These are phyloP conservation scores for Xenosphaeropsis pyriputrescens DNA, from an alignment of 2,329 filamentous ascomycete genomes.

Conservation along the genomic window DNA sequence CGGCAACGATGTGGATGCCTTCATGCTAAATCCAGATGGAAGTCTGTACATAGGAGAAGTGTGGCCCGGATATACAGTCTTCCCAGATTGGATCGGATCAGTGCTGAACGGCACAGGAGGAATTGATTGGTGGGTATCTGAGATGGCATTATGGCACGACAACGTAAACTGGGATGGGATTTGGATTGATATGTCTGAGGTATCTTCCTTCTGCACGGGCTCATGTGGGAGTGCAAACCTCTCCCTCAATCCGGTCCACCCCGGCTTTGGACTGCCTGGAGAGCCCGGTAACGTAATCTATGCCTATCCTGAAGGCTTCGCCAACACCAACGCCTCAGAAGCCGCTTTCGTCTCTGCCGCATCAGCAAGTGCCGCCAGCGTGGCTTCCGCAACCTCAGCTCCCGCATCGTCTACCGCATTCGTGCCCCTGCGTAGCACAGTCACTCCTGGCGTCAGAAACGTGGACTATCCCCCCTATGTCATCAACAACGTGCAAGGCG, in stretches of 20 bases:
- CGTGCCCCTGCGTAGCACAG: constrained; percentile 32
- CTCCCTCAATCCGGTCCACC: constrained; percentile 53
- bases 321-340: constrained; percentile 53
- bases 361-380: constrained; percentile 21
- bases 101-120: constrained; percentile 46
- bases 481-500: constrained; percentile 49
- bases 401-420: constrained; percentile 28
- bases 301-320: constrained; percentile 55
- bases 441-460: constrained; percentile 48
- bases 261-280: constrained; percentile 48
- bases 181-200: constrained; percentile 61
- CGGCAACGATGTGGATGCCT: constrained; percentile 29
- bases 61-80: constrained; percentile 59
- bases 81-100: constrained; percentile 55
- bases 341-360: constrained; percentile 42
- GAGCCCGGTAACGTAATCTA: constrained; percentile 44
- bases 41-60: constrained; percentile 45
- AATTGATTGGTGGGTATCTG: constrained; percentile 51
- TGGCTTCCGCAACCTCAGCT: constrained; percentile 13
- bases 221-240: constrained; percentile 54
- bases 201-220: constrained; percentile 41
- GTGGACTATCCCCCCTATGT: constrained; percentile 46
- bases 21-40: constrained; percentile 42
- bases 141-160: constrained; percentile 42
- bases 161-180: constrained; percentile 34